Base-by-base conservation (phyloP, 2,329 filamentous ascomycete genomes). In the Aspergillus jensenii region DNA sequence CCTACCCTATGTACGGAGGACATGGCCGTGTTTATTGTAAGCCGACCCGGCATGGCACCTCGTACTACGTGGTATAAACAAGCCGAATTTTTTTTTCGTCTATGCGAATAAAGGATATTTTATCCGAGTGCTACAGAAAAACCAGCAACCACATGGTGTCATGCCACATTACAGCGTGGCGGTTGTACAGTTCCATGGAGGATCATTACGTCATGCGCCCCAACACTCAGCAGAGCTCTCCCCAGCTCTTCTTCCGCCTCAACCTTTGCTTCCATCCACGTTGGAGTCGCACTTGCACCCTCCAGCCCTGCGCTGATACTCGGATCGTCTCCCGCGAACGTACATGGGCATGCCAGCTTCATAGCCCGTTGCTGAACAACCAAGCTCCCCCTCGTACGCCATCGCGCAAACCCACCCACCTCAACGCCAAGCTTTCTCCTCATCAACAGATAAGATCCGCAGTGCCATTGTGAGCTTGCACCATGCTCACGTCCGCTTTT, bases 381-480 rank as follows among this genome's bases (percentile, higher is more conserved):
- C 4, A 8, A 47, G 6, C 25, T n/a, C 7, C 9, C 14, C 6
- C 15, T 17, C 27, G 27, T 11, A 31, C 27, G 27, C 27, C 27
- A 8, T 31, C 9, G 27, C 27, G 27, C 27, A 7, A 17, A 6
- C 4, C 6, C 8, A 35, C n/a, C 27, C 9, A 48, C 23, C 17
- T 31, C 48, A 43, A 48, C 49, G 49, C 43, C 49, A 44, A 57
- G 49, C 55, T 57, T 41, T 49, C 31, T n/a, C 37, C 33, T 43
- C 17, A 43, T 15, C 51, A 33, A 40, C 15, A 9, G 27, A 31
- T 31, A 31, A 31, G 27, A 31, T 31, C 27, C 9, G 27, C 27
- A 11, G 27, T 31, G 27, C 9, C 27, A 31, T 31, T 31, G 27
- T 31, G 27, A 31, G 27, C 27, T 31, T 31, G 27, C 21, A 54